Evolutionary conservation across 2,329 filamentous ascomycete genomes (phyloP), one percentile per base, ranked within the genome.

Genomic region (Aspergillus ochraceoroseus): DNA sequence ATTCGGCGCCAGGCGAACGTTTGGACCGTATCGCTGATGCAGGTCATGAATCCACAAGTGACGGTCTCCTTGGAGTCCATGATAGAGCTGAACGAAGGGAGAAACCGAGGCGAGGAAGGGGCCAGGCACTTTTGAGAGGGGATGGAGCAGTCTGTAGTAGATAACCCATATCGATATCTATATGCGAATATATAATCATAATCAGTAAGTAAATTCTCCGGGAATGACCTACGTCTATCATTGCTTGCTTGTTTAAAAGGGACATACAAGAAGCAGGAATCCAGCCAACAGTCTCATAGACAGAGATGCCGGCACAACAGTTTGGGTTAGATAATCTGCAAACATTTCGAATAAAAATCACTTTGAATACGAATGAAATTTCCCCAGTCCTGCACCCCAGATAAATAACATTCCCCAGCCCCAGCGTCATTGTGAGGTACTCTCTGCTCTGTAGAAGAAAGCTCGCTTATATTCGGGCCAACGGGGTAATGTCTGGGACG

Each of bases 1-100:
- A 62, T 87, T 87, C 30, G 87, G 87, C 0, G 83, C 84, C 50
- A 83, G 85, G 18, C 87, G 83, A n/a, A 90, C 83, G 35, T 79
- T 55, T 11, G 46, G 54, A 4, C 84, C 85, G 55, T 94, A 88
- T 57, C 75, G 73, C 52, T 81, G 68, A 61, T 94, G 87, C 52
- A 82, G 71, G 19, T 75, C 71, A 68, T 80, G 80, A 55, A 87
- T 81, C 56, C 84, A 79, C 12, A 89, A 73, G 57, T 89, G 85
- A 1, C 84, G 75, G 51, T 85, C 80, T 37, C 85, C 85, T 55
- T 78, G 82, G 65, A 80, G 85, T 32, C 83, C 83, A 52, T 87
- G 80, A 61, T 85, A 89, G 19, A 83, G 74, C 58, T 81, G 77
- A 53, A 82, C 76, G 49, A 68, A 76, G 11, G 61, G 59, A 7